phyloP scores from a whole-genome alignment of 805 yeast species.

The Lipomyces starkeyi region DNA sequence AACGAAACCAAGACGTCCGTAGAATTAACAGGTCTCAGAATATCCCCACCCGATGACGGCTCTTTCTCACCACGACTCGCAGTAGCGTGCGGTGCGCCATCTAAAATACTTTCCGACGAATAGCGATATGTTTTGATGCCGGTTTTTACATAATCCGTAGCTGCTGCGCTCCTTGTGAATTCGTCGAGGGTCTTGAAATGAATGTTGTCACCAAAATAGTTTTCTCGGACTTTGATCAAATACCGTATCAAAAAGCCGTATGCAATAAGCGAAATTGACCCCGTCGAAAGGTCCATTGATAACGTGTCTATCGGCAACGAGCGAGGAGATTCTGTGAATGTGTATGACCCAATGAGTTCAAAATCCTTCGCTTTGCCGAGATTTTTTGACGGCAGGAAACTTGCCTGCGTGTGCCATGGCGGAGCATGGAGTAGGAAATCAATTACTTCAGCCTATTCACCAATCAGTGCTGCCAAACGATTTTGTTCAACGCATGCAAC shows the following conservation, averaged over 20 bases:
- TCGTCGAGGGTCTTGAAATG: conserved; percentile 88
- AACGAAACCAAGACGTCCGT: conserved; percentile 74
- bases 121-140: not conserved
- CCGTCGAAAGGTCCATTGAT: conserved; percentile 67
- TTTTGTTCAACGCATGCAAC: conserved; percentile 48
- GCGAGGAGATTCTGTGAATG: conserved; percentile 63
- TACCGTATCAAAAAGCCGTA: conserved; percentile 83
- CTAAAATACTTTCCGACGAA: not conserved
- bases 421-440: conserved; percentile 76
- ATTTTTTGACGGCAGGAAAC: conserved; percentile 65
- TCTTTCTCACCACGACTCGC: not conserved
- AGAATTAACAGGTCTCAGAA: not conserved
- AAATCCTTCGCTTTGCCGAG: conserved; percentile 75
- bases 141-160: not conserved
- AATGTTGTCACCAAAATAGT: conserved; percentile 86
- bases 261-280: conserved; percentile 67
- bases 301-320: conserved; percentile 73
- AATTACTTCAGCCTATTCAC: conserved; percentile 42
- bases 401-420: conserved; percentile 86
- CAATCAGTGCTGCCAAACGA: not conserved
- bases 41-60: not conserved
- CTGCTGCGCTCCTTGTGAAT: conserved; percentile 52
- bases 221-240: conserved; percentile 76
- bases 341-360: conserved; percentile 66
- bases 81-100: not conserved